Conservation (phyloP, 2,329 filamentous ascomycete species). For the Trichoderma hamatum region DNA sequence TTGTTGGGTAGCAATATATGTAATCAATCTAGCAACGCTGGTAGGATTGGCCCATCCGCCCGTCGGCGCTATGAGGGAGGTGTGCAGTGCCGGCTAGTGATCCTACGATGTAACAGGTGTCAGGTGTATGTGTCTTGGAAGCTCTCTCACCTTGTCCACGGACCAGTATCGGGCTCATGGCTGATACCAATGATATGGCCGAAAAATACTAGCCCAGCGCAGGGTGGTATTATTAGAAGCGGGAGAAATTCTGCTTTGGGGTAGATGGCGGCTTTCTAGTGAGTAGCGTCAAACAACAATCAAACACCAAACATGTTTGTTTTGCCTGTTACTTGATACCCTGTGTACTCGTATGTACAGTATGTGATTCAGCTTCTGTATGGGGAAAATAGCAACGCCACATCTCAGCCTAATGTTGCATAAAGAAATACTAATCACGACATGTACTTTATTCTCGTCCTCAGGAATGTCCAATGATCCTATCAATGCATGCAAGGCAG, state of each 20-base stretch:
- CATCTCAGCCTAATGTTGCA: background rate
- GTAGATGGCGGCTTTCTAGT: background rate
- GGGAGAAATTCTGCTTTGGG: background rate
- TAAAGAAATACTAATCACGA: background rate
- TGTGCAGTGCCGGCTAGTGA: background rate
- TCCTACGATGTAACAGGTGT: constrained; percentile 13
- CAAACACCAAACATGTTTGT: background rate
- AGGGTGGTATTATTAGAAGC: constrained; percentile 10
- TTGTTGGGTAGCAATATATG: background rate
- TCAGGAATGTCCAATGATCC: background rate
- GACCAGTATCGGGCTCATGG: background rate
- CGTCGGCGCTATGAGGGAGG: background rate
- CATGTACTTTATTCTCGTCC: background rate
- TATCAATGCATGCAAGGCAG: background rate
- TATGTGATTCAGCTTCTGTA: background rate
- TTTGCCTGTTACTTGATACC: background rate
- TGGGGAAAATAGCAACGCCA: no score
- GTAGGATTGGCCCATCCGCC: constrained; percentile 5
- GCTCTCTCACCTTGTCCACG: constrained; percentile 2
- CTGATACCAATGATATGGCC: background rate
- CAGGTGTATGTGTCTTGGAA: background rate
- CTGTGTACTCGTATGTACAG: background rate
- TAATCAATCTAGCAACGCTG: background rate
- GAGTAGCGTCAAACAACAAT: constrained; percentile 8
- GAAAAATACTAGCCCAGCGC: background rate